Conservation (phyloP, 2,329 filamentous ascomycete genomes). For the Lizonia empirigonia region DNA sequence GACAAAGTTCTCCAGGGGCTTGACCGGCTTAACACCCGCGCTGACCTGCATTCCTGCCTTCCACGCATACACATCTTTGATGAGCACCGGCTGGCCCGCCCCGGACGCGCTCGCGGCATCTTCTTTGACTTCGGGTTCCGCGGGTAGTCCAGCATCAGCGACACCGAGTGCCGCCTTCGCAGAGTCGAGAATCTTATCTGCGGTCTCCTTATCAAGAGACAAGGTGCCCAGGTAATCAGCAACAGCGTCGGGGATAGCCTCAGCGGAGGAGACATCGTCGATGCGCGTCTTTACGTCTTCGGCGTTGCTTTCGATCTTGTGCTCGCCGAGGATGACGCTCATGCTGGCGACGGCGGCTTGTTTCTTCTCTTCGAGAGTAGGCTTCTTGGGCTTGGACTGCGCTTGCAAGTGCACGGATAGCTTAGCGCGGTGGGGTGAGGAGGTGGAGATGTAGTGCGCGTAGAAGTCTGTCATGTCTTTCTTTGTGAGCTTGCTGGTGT, state of each 20-base stretch:
- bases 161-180: constrained; percentile 55
- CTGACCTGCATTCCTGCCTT: constrained; percentile 77
- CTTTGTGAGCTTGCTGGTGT: constrained; percentile 77
- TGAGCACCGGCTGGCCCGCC: constrained; percentile 59
- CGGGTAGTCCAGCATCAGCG: constrained; percentile 36
- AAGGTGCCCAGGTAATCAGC: constrained; percentile 54
- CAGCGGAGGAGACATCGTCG: constrained; percentile 53
- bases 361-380: constrained; percentile 51
- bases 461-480: constrained; percentile 81
- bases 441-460: constrained; percentile 73
- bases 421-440: constrained; percentile 77
- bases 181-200: constrained; percentile 56
- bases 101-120: constrained; percentile 32
- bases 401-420: constrained; percentile 82
- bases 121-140: constrained; percentile 51
- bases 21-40: constrained; percentile 72
- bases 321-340: constrained; percentile 53
- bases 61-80: constrained; percentile 79
- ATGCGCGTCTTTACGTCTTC: constrained; percentile 53
- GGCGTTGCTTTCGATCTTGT: constrained; percentile 53
- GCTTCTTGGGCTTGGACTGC: constrained; percentile 59
- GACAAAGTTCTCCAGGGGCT: constrained; percentile 82
- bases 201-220: constrained; percentile 58
- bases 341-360: constrained; percentile 43
- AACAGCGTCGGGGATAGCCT: constrained; percentile 58